Conservation (phyloP, 371 early-diverging fungal species). For the Rhizopus arrhizus region DNA sequence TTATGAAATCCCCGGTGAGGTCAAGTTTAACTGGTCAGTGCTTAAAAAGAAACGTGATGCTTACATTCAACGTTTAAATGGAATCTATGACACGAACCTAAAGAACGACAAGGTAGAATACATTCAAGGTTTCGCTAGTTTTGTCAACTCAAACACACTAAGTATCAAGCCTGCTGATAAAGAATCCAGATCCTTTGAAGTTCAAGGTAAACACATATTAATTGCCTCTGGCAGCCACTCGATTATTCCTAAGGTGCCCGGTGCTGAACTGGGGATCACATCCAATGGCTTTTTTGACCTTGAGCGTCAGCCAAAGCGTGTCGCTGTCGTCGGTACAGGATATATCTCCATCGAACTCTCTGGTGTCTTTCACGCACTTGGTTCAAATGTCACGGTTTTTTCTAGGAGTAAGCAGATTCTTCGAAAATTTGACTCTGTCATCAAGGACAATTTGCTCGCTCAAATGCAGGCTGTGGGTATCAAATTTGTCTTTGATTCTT, state of each 20-base stretch:
- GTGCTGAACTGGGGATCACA: slow-evolving; percentile 86
- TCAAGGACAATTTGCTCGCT: slow-evolving; percentile 79
- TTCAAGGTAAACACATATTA: slow-evolving; percentile 81
- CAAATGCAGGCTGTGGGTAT: slow-evolving; percentile 76
- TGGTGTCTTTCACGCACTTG: slow-evolving; percentile 89
- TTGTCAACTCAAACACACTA: slow-evolving; percentile 75
- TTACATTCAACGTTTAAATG: slow-evolving; percentile 94
- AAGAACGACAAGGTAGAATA: slow-evolving; percentile 83
- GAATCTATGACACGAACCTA: slow-evolving; percentile 92
- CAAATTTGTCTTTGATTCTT: slow-evolving; percentile 70
- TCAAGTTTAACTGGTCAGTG: slow-evolving; percentile 66
- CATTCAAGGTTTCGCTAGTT: slow-evolving; percentile 83
- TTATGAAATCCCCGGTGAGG: slow-evolving; percentile 59
- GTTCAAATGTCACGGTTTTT: slow-evolving; percentile 83
- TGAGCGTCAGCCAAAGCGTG: slow-evolving; percentile 87
- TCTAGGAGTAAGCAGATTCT: slow-evolving; percentile 86
- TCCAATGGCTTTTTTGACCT: slow-evolving; percentile 97
- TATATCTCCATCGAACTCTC: slow-evolving; percentile 97
- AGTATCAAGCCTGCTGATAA: slow-evolving; percentile 60
- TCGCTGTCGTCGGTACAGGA: slow-evolving; percentile 86
- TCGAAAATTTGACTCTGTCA: slow-evolving; percentile 88
- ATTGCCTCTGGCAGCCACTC: slow-evolving; percentile 88
- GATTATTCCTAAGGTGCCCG: slow-evolving; percentile 74
- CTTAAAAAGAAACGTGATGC: slow-evolving; percentile 93
- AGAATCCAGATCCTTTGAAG: slow-evolving; percentile 35